Evolutionary conservation across 2,329 filamentous ascomycete species (phyloP), one percentile per base, ranked within the genome.

Genomic region (Ascochyta viciae-villosae): DNA sequence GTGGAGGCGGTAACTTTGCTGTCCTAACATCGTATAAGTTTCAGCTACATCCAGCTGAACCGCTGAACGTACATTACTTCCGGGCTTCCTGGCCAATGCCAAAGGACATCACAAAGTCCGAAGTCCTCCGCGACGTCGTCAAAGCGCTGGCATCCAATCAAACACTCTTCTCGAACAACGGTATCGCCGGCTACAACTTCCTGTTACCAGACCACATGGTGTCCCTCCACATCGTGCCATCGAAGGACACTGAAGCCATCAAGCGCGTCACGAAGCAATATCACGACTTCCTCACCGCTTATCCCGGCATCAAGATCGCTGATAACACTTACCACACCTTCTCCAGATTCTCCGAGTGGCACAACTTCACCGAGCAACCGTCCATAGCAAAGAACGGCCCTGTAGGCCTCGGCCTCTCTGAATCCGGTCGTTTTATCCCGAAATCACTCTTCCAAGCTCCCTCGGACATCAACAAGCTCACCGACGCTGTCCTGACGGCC

Each of bases 1-100:
- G 72, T 4, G 73, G 73, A 43, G 72, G 73, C 3, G 69, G 72
- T n/a, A 76, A 69, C 7, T 74, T 69, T 37, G 73, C 69, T 6
- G 68, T 74, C n/a, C 54, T 75, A 39, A 71, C 64, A 15, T 71
- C 71, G 2, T 76, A 75, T 61, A 74, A 71, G 57, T 75, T 76
- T 48, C 70, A 73, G 50, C 62, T 75, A 1, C 70, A 75, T 34
- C 66, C 66, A 1, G 64, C 67, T 4, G 69, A 72, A 0, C 70
- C 71, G 16, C 61, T 76, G 52, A 74, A 74, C 44, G 72, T 73
- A 5, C 73, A 74, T 57, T 71, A 65, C 63, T 74, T 76, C 55
- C 66, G 68, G 24, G 73, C 73, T 15, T 52, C 63, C 15, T 73
- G 73, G 50, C 58, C 65, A 3, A 49, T 59, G 27, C 62, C 70